Percentiles rank a stretch among this genome's conserved stretches.
phyloP scores from a whole-genome alignment of 129 eudicot species.

The Oenanthe sinensis region DNA sequence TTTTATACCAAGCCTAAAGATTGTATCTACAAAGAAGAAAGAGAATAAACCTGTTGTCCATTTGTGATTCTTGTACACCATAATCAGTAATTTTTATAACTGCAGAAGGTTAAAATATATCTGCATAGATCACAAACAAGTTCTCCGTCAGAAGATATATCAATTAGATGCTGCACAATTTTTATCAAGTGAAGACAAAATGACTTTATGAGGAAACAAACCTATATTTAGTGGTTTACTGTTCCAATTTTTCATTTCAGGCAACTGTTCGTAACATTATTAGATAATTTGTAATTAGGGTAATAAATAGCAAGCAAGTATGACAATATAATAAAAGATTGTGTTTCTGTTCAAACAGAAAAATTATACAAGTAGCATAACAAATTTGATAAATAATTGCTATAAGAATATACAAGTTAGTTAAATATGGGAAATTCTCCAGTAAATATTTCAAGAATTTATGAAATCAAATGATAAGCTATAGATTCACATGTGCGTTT shows the following conservation, averaged over 20 bases:
- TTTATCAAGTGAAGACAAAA: neutral
- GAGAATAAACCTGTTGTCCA: slow-evolving; percentile 51
- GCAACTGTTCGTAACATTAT: neutral
- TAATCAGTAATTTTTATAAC: slow-evolving; percentile 3
- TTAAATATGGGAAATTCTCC: too few species aligned
- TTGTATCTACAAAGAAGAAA: slow-evolving; percentile 1
- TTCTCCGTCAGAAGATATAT: neutral
- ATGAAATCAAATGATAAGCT: too few species aligned
- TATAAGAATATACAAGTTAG: too few species aligned
- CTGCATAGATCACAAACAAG: neutral
- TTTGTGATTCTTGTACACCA: slow-evolving; percentile 29
- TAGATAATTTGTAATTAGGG: neutral
- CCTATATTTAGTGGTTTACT: neutral
- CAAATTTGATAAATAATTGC: too few species aligned
- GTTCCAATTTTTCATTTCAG: neutral
- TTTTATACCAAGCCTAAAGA: neutral
- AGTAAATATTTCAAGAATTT: too few species aligned
- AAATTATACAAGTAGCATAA: too few species aligned
- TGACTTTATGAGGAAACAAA: neutral
- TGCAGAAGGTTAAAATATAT: slow-evolving; percentile 5
- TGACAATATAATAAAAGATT: too few species aligned
- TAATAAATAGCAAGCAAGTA: neutral
- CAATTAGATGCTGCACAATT: neutral
- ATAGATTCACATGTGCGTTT: neutral
- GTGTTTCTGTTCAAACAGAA: too few species aligned